These are phyloP conservation scores for Colletotrichum trifolii DNA, from an alignment of 2,329 filamentous ascomycete genomes.

Conservation along the genomic window DNA sequence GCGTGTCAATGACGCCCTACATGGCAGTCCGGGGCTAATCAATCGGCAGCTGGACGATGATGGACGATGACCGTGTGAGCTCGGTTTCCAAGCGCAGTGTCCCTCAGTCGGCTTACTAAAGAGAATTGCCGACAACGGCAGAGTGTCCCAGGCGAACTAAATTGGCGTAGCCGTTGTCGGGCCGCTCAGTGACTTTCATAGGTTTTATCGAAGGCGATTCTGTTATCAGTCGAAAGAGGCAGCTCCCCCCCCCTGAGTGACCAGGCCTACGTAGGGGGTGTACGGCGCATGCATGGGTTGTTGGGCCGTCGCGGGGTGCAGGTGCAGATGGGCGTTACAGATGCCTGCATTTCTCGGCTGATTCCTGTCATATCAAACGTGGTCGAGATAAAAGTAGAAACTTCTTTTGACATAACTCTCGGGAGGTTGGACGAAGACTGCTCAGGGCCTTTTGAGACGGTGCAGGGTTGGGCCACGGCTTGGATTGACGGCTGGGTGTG, in stretches of 20 bases:
- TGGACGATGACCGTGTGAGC: background rate
- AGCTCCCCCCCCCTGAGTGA: slow-evolving; percentile 11
- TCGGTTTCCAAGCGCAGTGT: slow-evolving; percentile 19
- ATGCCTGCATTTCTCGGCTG: slow-evolving; percentile 21
- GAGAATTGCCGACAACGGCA: slow-evolving; percentile 11
- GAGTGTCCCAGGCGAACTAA: background rate
- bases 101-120: background rate
- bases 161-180: slow-evolving; percentile 5
- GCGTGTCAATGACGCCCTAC: no score
- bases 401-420: background rate
- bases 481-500: background rate
- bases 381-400: slow-evolving; percentile 15
- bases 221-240: slow-evolving; percentile 30
- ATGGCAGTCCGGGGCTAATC: background rate
- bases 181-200: background rate
- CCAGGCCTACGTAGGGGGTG: background rate
- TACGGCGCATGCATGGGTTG: background rate
- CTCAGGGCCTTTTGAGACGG: background rate
- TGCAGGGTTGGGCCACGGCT: background rate
- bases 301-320: slow-evolving; percentile 2
- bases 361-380: background rate
- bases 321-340: background rate
- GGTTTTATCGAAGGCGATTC: slow-evolving; percentile 19
- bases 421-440: slow-evolving; percentile 9
- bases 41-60: slow-evolving; percentile 16